Evolutionary conservation across 1,284 basidiomycete genomes (phyloP).

Genomic region (Cystobasidiaceae sp.): DNA sequence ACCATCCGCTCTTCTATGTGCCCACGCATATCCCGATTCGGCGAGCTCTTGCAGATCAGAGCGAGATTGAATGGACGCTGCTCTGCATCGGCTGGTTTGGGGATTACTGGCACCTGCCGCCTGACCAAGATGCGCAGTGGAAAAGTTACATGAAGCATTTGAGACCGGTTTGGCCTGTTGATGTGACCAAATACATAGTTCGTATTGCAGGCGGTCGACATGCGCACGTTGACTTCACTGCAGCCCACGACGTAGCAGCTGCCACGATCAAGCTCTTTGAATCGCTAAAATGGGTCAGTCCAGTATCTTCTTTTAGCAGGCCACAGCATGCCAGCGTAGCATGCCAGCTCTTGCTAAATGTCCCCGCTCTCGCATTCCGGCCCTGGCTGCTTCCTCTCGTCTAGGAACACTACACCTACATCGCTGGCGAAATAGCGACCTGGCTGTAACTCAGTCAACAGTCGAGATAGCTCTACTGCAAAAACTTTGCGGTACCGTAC

Average conservation of each 20-base stretch:
- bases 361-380: neutral
- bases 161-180: neutral
- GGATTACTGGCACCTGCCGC: neutral
- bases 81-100: constrained; percentile 1
- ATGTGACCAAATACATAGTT: neutral
- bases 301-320: too few species aligned
- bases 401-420: neutral
- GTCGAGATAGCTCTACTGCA: neutral
- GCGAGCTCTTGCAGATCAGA: neutral
- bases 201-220: neutral
- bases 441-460: neutral
- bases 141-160: neutral
- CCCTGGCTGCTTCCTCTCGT: neutral
- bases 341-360: too few species aligned
- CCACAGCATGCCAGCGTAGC: too few species aligned
- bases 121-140: neutral
- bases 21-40: neutral
- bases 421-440: neutral
- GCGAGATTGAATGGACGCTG: neutral
- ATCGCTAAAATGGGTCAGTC: neutral
- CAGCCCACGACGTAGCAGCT: neutral
- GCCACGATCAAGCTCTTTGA: neutral
- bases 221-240: neutral
- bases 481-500: neutral
- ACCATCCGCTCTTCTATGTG: neutral